A percentile compares a stretch with the other conserved stretches of the same genome.
These are phyloP conservation scores for Globisporangium alternatum DNA, from an alignment of 352 stramenopile genomes.

Conservation along the genomic window DNA sequence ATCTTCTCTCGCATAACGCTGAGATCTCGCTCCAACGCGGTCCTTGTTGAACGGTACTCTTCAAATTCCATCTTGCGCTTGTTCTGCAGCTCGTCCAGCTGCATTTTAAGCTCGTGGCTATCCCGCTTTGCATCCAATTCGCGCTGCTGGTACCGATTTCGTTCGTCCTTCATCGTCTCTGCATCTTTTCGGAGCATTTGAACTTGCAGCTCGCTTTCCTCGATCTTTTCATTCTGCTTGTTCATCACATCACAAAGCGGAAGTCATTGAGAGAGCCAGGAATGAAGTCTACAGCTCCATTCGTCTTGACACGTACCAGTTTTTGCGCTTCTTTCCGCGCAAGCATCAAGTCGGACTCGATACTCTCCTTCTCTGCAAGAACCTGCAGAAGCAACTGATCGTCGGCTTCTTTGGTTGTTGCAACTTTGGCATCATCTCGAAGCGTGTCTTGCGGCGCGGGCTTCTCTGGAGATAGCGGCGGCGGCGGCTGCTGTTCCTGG, in stretches of 20 bases:
- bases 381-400: conserved; percentile 65
- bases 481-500: conserved; percentile 17
- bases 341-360: conserved; percentile 34
- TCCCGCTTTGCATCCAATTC: conserved; percentile 58
- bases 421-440: background rate
- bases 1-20: conserved; percentile 52
- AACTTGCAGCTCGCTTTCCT: conserved; percentile 48
- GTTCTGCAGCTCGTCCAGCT: conserved; percentile 69
- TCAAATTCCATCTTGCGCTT: conserved; percentile 62
- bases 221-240: conserved; percentile 41
- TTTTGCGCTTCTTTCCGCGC: conserved; percentile 46
- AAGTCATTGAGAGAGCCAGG: too few species aligned
- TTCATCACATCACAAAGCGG: background rate
- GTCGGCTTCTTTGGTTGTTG: conserved; percentile 17
- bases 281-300: background rate
- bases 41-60: conserved; percentile 49
- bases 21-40: conserved; percentile 54
- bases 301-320: conserved; percentile 33
- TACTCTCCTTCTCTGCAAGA: conserved; percentile 67
- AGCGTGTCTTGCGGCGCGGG: background rate
- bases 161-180: conserved; percentile 49
- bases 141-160: conserved; percentile 55
- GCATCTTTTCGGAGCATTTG: conserved; percentile 44
- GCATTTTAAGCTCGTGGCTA: conserved; percentile 58
- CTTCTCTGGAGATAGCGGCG: background rate